Evolutionary conservation across 2,329 filamentous ascomycete genomes (phyloP), one percentile per base, ranked within the genome.

Genomic region (Trichophyton mentagrophytes): DNA sequence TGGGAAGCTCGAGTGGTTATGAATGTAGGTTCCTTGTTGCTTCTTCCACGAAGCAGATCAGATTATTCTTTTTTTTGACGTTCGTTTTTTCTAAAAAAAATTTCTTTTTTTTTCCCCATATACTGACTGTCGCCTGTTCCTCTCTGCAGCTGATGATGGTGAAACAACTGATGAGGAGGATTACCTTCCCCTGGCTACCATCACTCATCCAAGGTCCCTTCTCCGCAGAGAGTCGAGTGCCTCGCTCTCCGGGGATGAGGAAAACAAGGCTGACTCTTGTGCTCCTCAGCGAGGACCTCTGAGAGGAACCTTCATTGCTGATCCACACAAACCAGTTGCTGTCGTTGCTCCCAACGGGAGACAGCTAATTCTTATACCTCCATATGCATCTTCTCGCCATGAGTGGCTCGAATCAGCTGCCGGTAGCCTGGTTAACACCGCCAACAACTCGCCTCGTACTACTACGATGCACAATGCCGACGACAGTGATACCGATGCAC

Each of bases 141-240:
- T 57, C 38, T 36, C 59, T 30, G 11, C 20, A 83, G 80, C 80
- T 68, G 81, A 83, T 71, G 78, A 82, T 71, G 80, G 80, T 69
- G 81, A 83, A 65, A 83, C 81, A 60, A 83, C 81, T 70, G 81
- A 84, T 69, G 80, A 83, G 70, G 80, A 83, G 69, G 79, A 83
- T 67, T 74, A 78, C 57, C 77, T 75, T 63, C 76, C 73, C 61
- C 77, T 72, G 61, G 76, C 73, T 55, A 78, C 71, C 64, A 79
- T 75, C 66, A 76, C 72, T 66, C 77, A 73, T 68, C 79, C 72
- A 47, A 73, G 74, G 53, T 77, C 77, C 59, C 76, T 83, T 17
- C 73, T 83, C 61, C 79, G 76, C 64, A 76, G 78, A 20, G 76
- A 79, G 59, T 77, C 75, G 1, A 73, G 71, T 40, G 72, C 72